phyloP scores from a whole-genome alignment of 768 basidiomycete species.

The Boletus rubroflammeus region DNA sequence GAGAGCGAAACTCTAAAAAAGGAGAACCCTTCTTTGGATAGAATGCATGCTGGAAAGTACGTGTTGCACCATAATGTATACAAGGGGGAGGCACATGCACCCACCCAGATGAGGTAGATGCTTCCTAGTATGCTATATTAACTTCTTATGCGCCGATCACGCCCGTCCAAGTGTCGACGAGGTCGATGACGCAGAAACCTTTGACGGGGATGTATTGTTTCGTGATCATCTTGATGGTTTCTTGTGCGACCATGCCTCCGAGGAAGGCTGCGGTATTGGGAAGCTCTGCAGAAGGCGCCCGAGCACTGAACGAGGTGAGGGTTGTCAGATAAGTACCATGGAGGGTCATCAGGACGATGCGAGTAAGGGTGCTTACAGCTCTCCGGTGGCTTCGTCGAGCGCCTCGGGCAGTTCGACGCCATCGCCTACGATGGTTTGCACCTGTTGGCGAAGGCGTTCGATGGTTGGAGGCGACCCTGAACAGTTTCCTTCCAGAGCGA shows the following conservation, averaged over 20 bases:
- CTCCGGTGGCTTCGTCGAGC: conserved; percentile 61
- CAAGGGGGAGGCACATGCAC: background rate
- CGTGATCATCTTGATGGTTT: conserved; percentile 96
- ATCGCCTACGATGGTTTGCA: conserved; percentile 47
- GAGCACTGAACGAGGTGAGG: conserved; percentile 45
- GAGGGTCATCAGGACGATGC: background rate
- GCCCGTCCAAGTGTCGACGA: conserved; percentile 78
- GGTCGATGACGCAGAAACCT: conserved; percentile 80
- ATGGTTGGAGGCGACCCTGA: conserved; percentile 38
- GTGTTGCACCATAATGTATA: background rate
- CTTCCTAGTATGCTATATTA: background rate
- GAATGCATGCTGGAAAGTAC: background rate
- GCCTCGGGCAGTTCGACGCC: conserved; percentile 50
- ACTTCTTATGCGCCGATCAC: conserved; percentile 33
- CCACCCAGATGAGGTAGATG: background rate
- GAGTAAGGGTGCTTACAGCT: conserved; percentile 56
- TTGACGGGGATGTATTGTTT: conserved; percentile 91
- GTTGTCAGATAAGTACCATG: background rate
- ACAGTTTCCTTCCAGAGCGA: conserved; percentile 28
- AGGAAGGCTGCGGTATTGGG: conserved; percentile 93
- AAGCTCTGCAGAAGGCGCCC: conserved; percentile 78
- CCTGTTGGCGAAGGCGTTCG: conserved; percentile 52
- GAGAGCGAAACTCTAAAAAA: background rate
- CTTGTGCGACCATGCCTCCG: conserved; percentile 93
- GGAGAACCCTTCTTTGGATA: background rate